Conservation (phyloP, 257 asterid genomes). For the Solanum gracilifrons region DNA sequence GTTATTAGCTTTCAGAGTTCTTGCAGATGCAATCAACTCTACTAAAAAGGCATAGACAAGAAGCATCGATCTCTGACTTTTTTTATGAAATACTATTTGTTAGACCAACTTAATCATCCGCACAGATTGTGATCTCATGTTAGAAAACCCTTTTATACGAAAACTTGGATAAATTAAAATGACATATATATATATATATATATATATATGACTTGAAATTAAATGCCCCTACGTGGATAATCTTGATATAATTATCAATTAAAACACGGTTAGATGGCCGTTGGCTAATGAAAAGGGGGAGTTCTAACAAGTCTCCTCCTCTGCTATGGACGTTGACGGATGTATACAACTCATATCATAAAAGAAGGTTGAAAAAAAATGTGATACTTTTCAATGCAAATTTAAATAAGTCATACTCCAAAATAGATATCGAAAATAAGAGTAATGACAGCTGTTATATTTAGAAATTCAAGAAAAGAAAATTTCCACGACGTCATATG, state of each 20-base stretch:
- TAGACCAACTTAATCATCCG: too few species aligned
- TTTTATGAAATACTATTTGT: too few species aligned
- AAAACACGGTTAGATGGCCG: neutral
- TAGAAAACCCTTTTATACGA: neutral
- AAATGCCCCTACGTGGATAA: neutral
- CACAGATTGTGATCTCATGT: accelerated
- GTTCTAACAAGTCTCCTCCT: neutral
- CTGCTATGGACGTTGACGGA: neutral
- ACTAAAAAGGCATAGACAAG: neutral
- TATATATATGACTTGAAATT: neutral
- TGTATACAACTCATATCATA: neutral
- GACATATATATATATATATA: neutral
- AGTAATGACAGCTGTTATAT: neutral
- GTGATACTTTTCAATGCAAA: too few species aligned
- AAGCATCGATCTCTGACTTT: too few species aligned
- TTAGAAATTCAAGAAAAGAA: neutral
- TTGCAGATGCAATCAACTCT: neutral
- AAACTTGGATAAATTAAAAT: neutral
- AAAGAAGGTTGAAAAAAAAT: too few species aligned
- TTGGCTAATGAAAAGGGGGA: neutral
- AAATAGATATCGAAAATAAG: neutral
- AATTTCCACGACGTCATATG: neutral
- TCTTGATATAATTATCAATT: neutral
- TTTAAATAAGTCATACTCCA: too few species aligned
- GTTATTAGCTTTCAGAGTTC: neutral